Evolutionary conservation across 345 rosid genomes (phyloP).

Genomic region (Balakata baccata): DNA sequence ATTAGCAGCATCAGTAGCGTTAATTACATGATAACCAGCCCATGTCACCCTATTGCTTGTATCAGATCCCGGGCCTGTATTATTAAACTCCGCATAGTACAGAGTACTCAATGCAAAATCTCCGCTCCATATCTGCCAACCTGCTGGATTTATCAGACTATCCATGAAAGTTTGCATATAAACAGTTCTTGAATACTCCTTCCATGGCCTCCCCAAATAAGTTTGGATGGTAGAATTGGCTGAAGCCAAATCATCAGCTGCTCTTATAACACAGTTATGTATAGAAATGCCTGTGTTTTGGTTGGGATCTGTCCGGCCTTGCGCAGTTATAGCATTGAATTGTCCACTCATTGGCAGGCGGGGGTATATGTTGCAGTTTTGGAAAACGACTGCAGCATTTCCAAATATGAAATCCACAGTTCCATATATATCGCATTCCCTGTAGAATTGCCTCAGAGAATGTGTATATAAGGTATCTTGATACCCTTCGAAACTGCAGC

Average conservation of each 20-base stretch:
- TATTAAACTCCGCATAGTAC: conserved; percentile 69
- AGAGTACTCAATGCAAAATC: conserved; percentile 60
- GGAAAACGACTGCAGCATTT: conserved; percentile 79
- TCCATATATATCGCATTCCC: conserved; percentile 84
- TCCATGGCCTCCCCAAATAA: conserved; percentile 88
- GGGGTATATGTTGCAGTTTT: conserved; percentile 69
- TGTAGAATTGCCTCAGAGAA: conserved; percentile 75
- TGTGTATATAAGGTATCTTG: conserved; percentile 83
- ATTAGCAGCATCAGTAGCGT: conserved; percentile 57
- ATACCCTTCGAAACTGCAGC: conserved; percentile 82
- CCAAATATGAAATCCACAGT: conserved; percentile 93
- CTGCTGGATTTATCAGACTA: conserved; percentile 53
- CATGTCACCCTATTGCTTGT: conserved; percentile 58
- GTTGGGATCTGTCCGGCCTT: conserved; percentile 74
- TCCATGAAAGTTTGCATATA: conserved; percentile 54
- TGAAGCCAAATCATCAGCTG: conserved; percentile 62
- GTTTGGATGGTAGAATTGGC: conserved; percentile 43
- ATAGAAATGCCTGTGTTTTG: conserved; percentile 84
- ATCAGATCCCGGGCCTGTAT: conserved; percentile 64
- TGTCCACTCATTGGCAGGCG: conserved; percentile 67
- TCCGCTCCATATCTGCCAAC: conserved; percentile 71
- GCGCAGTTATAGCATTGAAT: conserved; percentile 85
- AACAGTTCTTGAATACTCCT: conserved; percentile 71
- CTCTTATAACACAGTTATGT: conserved; percentile 53
- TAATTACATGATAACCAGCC: conserved; percentile 61